Evolutionary conservation across 2,329 filamentous ascomycete species (phyloP).

Genomic region (Myriosclerotinia curreyana): DNA sequence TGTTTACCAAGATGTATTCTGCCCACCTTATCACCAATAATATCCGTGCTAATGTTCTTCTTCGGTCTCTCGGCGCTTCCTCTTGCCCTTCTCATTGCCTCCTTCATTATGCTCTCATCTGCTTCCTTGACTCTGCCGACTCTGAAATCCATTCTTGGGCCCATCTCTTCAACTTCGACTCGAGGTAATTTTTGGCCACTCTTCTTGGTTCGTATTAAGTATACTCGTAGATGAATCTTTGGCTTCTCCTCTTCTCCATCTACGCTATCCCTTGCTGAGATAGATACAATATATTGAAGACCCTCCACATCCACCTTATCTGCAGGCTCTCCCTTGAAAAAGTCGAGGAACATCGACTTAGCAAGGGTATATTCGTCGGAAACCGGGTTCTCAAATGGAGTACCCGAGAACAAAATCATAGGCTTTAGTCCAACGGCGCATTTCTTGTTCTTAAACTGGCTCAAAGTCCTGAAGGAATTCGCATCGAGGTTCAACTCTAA

Average conservation of each 20-base stretch:
- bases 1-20: constrained; percentile 88
- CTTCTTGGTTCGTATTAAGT: constrained; percentile 81
- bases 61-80: constrained; percentile 73
- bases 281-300: constrained; percentile 82
- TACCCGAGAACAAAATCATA: constrained; percentile 86
- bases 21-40: constrained; percentile 94
- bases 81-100: constrained; percentile 84
- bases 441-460: constrained; percentile 74
- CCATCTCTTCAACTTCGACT: constrained; percentile 93
- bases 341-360: constrained; percentile 83
- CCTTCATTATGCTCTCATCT: constrained; percentile 77
- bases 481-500: constrained; percentile 82
- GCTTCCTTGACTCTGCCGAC: constrained; percentile 78
- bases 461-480: constrained; percentile 64
- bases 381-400: constrained; percentile 79
- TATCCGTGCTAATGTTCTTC: constrained; percentile 93
- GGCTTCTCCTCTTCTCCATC: constrained; percentile 51
- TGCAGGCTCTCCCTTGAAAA: constrained; percentile 78
- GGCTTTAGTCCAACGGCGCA: constrained; percentile 81
- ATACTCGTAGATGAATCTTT: constrained; percentile 68
- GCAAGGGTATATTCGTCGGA: constrained; percentile 77
- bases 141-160: constrained; percentile 87
- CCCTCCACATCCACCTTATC: constrained; percentile 92
- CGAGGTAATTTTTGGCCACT: constrained; percentile 83
- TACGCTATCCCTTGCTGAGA: constrained; percentile 67